Conservation (phyloP, 2,329 filamentous ascomycete genomes). For the Aspergillus phoenicis region DNA sequence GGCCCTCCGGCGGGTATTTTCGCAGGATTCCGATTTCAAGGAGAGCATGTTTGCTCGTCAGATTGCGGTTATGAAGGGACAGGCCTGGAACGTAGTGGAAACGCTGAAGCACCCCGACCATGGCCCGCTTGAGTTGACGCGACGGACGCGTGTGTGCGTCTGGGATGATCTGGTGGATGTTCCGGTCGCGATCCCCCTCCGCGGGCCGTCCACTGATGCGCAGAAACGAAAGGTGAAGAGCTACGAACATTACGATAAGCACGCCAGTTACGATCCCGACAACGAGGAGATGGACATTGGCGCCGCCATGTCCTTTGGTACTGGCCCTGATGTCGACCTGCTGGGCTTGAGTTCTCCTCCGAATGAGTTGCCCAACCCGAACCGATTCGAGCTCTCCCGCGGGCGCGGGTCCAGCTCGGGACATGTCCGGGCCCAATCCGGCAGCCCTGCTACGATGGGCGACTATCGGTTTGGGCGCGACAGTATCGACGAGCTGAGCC, state of each 20-base stretch:
- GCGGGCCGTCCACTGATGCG: constrained; percentile 81
- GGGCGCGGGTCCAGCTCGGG: constrained; percentile 41
- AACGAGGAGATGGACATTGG: constrained; percentile 95
- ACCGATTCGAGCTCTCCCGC: constrained; percentile 69
- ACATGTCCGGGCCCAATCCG: constrained; percentile 35
- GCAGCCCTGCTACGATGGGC: constrained; percentile 39
- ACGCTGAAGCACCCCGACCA: constrained; percentile 91
- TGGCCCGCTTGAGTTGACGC: constrained; percentile 88
- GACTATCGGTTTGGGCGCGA: constrained; percentile 33
- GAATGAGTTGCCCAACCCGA: constrained; percentile 70
- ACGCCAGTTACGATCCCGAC: constrained; percentile 46
- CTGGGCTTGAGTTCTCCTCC: constrained; percentile 62
- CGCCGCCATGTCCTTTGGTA: constrained; percentile 63
- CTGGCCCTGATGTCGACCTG: constrained; percentile 63
- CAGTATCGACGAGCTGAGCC: constrained; percentile 33
- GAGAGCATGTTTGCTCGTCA: constrained; percentile 99
- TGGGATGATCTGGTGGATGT: constrained; percentile 98
- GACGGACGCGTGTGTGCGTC: constrained; percentile 87
- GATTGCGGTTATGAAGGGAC: constrained; percentile 98
- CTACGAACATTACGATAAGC: constrained; percentile 31
- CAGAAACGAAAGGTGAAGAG: constrained; percentile 63
- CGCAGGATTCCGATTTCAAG: constrained; percentile 92
- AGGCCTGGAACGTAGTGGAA: constrained; percentile 99
- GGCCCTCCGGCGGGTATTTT: constrained; percentile 82
- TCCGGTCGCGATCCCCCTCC: constrained; percentile 88